A percentile compares a stretch with the other conserved stretches of the same genome.
These are phyloP conservation scores for Phylloporus scabripes DNA, from an alignment of 768 basidiomycete species.

Conservation along the genomic window DNA sequence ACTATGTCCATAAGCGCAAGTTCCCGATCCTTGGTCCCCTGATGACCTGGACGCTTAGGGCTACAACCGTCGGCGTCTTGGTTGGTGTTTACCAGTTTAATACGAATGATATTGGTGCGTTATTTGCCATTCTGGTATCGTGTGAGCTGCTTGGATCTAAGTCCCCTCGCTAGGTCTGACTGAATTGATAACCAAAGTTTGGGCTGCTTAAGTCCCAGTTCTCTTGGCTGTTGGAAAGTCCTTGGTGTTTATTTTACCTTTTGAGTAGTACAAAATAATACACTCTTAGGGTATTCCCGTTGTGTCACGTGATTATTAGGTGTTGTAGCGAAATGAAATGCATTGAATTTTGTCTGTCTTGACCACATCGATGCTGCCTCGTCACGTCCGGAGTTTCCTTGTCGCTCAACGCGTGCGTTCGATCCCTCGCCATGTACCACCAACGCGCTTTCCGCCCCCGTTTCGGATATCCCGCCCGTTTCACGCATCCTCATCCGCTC, in stretches of 20 bases:
- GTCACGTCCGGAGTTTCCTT: slow-evolving; percentile 40
- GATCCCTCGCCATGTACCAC: slow-evolving; percentile 7
- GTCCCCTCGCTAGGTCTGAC: slow-evolving; percentile 60
- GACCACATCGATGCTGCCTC: slow-evolving; percentile 38
- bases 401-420: slow-evolving; percentile 24
- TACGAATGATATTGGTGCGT: slow-evolving; percentile 94
- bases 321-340: not conserved
- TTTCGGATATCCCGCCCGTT: slow-evolving; percentile 41
- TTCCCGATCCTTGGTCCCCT: slow-evolving; percentile 76
- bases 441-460: slow-evolving; percentile 17
- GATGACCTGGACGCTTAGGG: slow-evolving; percentile 69
- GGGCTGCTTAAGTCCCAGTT: slow-evolving; percentile 62
- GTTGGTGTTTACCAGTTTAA: slow-evolving; percentile 97
- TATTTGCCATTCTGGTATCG: slow-evolving; percentile 1
- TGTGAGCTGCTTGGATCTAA: not conserved
- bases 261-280: no score
- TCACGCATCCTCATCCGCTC: slow-evolving; percentile 60
- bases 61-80: slow-evolving; percentile 72
- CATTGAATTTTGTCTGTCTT: slow-evolving; percentile 8
- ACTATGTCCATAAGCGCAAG: slow-evolving; percentile 93
- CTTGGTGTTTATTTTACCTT: no score
- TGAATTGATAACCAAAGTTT: slow-evolving; percentile 76
- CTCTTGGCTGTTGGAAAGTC: no score
- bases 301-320: slow-evolving; percentile 5
- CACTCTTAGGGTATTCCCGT: no score